Percentiles rank a stretch among this genome's conserved stretches.
Evolutionary conservation across 78 protist genomes (phyloP).

Genomic region (Guillardia theta): DNA sequence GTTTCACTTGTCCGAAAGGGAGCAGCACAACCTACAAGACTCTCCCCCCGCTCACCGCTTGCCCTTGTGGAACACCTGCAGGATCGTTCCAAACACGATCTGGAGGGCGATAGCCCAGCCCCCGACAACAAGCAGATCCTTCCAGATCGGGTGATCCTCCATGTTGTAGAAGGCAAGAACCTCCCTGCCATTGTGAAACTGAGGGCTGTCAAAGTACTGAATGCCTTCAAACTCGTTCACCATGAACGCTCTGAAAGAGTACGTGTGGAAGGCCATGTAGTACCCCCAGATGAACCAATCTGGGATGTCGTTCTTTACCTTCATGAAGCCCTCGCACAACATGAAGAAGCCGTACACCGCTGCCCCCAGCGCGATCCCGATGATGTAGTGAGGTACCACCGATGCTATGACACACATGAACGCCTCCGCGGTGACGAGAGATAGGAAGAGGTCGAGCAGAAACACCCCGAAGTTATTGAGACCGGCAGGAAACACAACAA

Average conservation of each 20-base stretch:
- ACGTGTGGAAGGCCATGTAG: slow-evolving; percentile 7
- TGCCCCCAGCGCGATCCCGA: slow-evolving; percentile 8
- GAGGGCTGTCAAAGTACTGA: not conserved
- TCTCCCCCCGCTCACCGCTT: no score
- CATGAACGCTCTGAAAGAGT: not conserved
- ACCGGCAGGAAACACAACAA: not conserved
- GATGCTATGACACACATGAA: not conserved
- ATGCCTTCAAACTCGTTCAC: not conserved
- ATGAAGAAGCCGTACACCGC: slow-evolving; percentile 29
- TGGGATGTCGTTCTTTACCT: not conserved
- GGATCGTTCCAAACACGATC: no score
- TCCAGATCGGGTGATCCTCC: no score
- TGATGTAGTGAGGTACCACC: slow-evolving; percentile 32
- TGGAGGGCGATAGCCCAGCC: no score
- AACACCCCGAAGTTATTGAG: not conserved
- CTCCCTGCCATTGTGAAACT: not conserved
- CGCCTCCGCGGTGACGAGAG: not conserved
- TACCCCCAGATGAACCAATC: slow-evolving; percentile 32
- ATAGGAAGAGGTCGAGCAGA: not conserved
- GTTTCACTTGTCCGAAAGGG: no score
- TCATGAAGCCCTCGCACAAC: slow-evolving; percentile 30
- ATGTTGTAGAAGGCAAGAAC: no score
- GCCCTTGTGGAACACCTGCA: no score
- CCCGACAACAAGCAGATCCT: no score
- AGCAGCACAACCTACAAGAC: no score